Evolutionary conservation across 257 asterid species (phyloP).

Genomic region (Solanum pinnatisectum): DNA sequence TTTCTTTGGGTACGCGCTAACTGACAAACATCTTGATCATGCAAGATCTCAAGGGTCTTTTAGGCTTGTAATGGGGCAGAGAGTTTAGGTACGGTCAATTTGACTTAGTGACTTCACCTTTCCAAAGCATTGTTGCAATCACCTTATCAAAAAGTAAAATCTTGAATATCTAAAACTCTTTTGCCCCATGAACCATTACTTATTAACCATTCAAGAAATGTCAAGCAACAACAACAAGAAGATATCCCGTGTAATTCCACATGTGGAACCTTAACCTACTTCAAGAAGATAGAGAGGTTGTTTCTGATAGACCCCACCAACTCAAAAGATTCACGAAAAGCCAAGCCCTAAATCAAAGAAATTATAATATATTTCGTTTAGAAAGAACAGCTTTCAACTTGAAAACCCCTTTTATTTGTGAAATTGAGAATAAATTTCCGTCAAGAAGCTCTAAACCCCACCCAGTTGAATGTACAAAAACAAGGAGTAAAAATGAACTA

Average conservation of each 20-base stretch:
- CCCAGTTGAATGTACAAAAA: neutral
- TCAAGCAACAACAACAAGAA: neutral
- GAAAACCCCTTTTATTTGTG: neutral
- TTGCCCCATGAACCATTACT: neutral
- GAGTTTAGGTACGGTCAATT: no score
- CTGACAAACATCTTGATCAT: neutral
- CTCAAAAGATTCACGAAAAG: neutral
- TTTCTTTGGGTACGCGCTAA: neutral
- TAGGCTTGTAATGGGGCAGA: no score
- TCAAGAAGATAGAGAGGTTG: neutral
- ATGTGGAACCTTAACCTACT: neutral
- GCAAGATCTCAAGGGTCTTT: no score
- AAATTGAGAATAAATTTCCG: neutral
- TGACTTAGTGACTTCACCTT: no score
- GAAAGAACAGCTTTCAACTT: neutral
- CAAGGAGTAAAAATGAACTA: neutral
- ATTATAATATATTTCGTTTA: neutral
- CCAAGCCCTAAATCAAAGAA: neutral
- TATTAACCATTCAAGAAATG: neutral
- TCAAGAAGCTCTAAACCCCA: neutral
- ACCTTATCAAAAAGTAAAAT: neutral
- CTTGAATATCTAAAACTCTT: neutral
- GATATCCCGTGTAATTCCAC: neutral
- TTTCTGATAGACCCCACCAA: neutral
- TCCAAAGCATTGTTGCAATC: no score